Base-by-base conservation (phyloP, 768 basidiomycete species). In the Asterophora parasitica region DNA sequence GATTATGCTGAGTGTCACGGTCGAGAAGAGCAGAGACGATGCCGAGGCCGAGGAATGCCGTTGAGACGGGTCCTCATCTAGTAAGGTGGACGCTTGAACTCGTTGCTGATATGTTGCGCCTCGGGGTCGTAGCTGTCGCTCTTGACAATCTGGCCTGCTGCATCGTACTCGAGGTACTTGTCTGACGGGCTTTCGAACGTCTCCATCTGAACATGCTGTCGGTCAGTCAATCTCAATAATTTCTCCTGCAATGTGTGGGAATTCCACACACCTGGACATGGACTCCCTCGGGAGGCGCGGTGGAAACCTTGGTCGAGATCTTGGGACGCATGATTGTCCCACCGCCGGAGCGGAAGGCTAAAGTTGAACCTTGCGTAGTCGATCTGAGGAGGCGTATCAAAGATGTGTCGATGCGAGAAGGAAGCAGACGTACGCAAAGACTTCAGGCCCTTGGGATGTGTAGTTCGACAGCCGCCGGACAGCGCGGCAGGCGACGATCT, bases 391-490 rank as follows among this genome's bases (percentile, higher is more conserved):
- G 28, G 31, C 15, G 23, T n/a, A 23, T 49, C 4, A 31, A 32
- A 26, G 33, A 27, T 16, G 8, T 27, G 17, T 36, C 19, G 10
- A 32, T 16, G 26, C 10, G 20, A 20, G 41, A 4, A 42, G 53
- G 16, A 17, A 50, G 32, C 38, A 12, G 7, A 67, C 82, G 23
- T 58, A 85, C 82, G 66, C 61, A 61, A 78, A 81, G n/a, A 77
- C 58, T 51, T 80, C 80, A 0, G 76, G 58, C 3, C 72, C 75
- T 39, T 68, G 61, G 11, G 67, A 61, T 10, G 74, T 75, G 59
- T 76, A 86, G 55, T 81, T 81, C 39, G 75, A 76, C 51, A 88
- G 58, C 38, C 84, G 74, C 41, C 84, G 79, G n/a, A 85, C 83
- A 11, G 71, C 79, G 20, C 76, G 69, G 55, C 66, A 67, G 2